phyloP scores from a whole-genome alignment of 495 filamentous ascomycete genomes.

The Letharia lupina region DNA sequence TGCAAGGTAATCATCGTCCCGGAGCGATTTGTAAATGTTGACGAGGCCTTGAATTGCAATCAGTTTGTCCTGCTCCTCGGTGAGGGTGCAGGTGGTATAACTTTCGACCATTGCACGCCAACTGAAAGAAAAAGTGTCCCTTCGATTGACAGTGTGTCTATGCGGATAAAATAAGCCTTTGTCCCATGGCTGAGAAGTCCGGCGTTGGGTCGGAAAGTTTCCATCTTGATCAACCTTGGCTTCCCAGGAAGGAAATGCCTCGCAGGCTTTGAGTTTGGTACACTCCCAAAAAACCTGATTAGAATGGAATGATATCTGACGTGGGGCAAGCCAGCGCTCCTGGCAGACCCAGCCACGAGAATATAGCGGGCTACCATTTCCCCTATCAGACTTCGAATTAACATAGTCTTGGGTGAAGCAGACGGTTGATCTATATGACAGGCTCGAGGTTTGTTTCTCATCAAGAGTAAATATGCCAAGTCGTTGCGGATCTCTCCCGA shows the following conservation, averaged over 20 bases:
- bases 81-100: conserved; percentile 1
- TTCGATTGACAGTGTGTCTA: background rate
- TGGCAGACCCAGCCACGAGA: conserved; percentile 32
- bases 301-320: conserved; percentile 27
- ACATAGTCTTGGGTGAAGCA: background rate
- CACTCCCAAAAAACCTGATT: conserved; percentile 33
- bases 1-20: conserved; percentile 7
- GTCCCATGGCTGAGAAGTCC: background rate
- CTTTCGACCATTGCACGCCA: background rate
- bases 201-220: background rate
- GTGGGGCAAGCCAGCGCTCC: conserved; percentile 28
- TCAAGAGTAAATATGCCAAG: conserved; percentile 1
- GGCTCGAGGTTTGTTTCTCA: conserved; percentile 5
- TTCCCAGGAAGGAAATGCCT: conserved; percentile 22
- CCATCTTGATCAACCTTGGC: background rate
- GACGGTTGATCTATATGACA: background rate
- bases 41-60: conserved; percentile 11
- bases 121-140: background rate
- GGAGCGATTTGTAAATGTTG: background rate
- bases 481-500: conserved; percentile 7
- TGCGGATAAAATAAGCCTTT: background rate
- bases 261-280: conserved; percentile 24
- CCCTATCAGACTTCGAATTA: background rate
- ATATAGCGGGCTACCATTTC: conserved; percentile 15
- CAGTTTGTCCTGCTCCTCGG: conserved; percentile 9